Evolutionary conservation across 371 early-diverging fungal species (phyloP).

Genomic region (Haplosporangium sp.): DNA sequence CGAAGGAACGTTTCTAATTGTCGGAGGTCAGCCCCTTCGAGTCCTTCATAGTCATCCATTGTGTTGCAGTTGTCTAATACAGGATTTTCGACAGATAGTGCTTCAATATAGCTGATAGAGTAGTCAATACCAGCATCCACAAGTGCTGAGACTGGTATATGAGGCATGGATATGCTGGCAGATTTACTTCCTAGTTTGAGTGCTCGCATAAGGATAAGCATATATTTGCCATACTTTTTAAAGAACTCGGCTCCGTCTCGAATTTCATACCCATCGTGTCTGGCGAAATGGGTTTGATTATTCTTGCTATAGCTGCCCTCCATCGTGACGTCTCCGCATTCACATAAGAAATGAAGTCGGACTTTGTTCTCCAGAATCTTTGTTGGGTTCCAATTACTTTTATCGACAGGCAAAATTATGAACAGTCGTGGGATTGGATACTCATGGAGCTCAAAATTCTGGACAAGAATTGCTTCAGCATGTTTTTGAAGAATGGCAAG

Average conservation of each 20-base stretch:
- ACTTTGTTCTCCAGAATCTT: slow-evolving; percentile 1
- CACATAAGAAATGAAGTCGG: slow-evolving; percentile 19
- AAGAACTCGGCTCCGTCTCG: slow-evolving; percentile 5
- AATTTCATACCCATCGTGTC: slow-evolving; percentile 20
- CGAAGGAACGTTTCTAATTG: slow-evolving; percentile 9
- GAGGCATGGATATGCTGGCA: not conserved
- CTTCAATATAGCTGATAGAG: slow-evolving; percentile 1
- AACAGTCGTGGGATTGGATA: too few relatives aligned
- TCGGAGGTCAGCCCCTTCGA: slow-evolving; percentile 18
- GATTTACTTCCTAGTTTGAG: too few relatives aligned
- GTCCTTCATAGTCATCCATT: not conserved
- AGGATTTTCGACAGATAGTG: not conserved
- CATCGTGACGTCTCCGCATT: slow-evolving; percentile 8
- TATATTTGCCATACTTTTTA: not conserved
- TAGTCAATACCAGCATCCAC: not conserved
- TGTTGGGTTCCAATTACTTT: not conserved
- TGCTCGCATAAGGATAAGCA: not conserved
- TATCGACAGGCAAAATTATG: too few relatives aligned
- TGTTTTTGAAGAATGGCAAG: too few relatives aligned
- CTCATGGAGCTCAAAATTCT: too few relatives aligned
- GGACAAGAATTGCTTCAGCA: too few relatives aligned
- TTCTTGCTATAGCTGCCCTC: not conserved
- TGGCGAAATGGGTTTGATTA: slow-evolving; percentile 8
- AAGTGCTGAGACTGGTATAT: not conserved
- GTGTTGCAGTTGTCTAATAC: not conserved